phyloP scores from a whole-genome alignment of 805 yeast species.

The Saccharomyces eubayanus region DNA sequence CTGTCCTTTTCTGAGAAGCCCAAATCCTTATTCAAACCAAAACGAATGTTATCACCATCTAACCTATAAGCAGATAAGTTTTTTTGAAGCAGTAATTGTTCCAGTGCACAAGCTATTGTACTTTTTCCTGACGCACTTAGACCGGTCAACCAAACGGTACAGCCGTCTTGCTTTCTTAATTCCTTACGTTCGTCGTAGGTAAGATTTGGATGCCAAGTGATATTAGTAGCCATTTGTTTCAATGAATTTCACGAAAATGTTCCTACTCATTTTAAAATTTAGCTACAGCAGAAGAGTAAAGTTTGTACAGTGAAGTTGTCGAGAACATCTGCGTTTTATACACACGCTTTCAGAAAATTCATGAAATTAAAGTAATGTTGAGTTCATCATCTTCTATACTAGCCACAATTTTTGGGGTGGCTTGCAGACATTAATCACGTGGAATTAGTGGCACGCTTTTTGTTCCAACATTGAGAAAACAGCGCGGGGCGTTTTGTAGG shows the following conservation, averaged over 20 bases:
- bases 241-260: not conserved
- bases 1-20: conserved; percentile 90
- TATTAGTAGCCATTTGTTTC: conserved; percentile 76
- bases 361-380: not conserved
- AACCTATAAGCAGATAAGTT: conserved; percentile 74
- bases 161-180: conserved; percentile 73
- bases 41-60: conserved; percentile 91
- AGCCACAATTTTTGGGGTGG: not conserved
- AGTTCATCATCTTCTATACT: not conserved
- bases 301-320: not conserved
- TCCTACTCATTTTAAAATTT: not conserved
- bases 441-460: not conserved
- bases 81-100: conserved; percentile 64
- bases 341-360: not conserved
- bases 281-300: not conserved
- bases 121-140: conserved; percentile 91
- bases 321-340: not conserved
- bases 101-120: conserved; percentile 91
- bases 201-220: conserved; percentile 92
- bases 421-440: conserved; percentile 2
- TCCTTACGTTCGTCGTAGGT: conserved; percentile 71
- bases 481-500: not conserved
- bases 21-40: conserved; percentile 89
- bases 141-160: conserved; percentile 93
- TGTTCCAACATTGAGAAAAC: not conserved